A percentile compares a stretch with the other conserved stretches of the same genome.
Evolutionary conservation across 345 rosid genomes (phyloP).

Genomic region (Barbarea vulgaris): DNA sequence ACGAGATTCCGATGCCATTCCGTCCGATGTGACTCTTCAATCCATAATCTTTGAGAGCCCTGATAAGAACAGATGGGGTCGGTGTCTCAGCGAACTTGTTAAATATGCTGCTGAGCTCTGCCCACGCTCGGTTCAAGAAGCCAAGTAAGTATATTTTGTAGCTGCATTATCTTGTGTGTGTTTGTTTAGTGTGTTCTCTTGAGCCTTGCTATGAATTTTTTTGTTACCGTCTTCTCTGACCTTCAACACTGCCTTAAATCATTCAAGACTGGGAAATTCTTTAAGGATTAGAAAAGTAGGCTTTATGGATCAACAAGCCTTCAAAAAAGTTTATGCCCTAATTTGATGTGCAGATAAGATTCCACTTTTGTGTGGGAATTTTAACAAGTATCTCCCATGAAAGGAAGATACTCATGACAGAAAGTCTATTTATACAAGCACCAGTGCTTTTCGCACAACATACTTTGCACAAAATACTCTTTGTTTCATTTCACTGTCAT

Average conservation of each 20-base stretch:
- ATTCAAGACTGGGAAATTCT: conserved; percentile 17
- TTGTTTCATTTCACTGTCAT: conserved; percentile 10
- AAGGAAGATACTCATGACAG: conserved; percentile 12
- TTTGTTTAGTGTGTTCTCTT: conserved; percentile 18
- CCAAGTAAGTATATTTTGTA: conserved; percentile 66
- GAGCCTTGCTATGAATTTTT: background rate
- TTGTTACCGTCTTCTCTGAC: conserved; percentile 16
- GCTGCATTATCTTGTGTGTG: conserved; percentile 21
- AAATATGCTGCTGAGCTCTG: conserved; percentile 96
- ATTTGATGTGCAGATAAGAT: conserved; percentile 5
- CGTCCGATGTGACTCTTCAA: conserved; percentile 92
- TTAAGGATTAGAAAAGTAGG: conserved; percentile 18
- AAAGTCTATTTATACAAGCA: conserved; percentile 11
- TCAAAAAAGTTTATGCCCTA: background rate
- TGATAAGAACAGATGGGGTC: conserved; percentile 96
- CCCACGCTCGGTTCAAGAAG: conserved; percentile 89
- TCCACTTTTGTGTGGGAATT: background rate
- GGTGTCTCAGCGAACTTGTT: conserved; percentile 93
- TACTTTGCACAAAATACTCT: background rate
- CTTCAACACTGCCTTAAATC: conserved; percentile 6
- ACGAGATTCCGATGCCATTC: conserved; percentile 87
- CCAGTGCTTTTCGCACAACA: background rate
- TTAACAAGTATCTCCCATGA: conserved; percentile 11
- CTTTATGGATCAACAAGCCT: conserved; percentile 16
- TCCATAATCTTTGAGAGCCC: conserved; percentile 95